Evolutionary conservation across 2,329 filamentous ascomycete species (phyloP), one percentile per base, ranked within the genome.

Genomic region (Blastomyces percursus): DNA sequence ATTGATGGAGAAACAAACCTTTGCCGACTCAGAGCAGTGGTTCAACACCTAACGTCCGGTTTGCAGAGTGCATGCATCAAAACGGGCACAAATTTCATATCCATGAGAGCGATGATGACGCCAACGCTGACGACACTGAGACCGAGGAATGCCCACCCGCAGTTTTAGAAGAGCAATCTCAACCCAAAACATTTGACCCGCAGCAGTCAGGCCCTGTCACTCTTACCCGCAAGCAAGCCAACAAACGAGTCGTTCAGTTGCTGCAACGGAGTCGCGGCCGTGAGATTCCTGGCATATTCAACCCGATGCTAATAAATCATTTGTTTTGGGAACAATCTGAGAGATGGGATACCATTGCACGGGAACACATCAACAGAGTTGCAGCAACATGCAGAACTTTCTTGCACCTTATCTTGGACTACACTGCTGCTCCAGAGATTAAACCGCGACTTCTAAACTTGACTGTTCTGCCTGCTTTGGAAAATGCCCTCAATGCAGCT

Each of bases 31-130:
- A 59, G 61, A 30, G 61, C 61, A 16, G 55, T 62, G 16, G 21
- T 62, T 2, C 61, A 62, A 46, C 40, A 60, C 27, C 55, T 62
- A 62, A 62, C 40, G 54, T 59, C 12, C 19, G 14, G 27, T 62
- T 62, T 60, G 57, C 61, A 24, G 50, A 60, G 35, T 5, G n/a
- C 12, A 56, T 60, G 21, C 38, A 57, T 50, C 46, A 30, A 16
- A 12, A 16, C 19, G 57, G 61, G 3, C 57, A 55, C 40, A 42
- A 60, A 55, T 52, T 6, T 24, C 4, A 8, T 9, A 16, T 59
- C 11, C 5, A 46, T 6, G 40, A 46, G 2, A 8, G 8, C 8
- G 16, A 16, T 3, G n/a, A 3, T 2, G 8, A 27, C 14, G 56
- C n/a, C 42, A 30, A 9, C 2, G 7, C 32, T 4, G 24, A 24